Evolutionary conservation across 2,329 filamentous ascomycete species (phyloP).

Genomic region (Ophiocordyceps robertsii): DNA sequence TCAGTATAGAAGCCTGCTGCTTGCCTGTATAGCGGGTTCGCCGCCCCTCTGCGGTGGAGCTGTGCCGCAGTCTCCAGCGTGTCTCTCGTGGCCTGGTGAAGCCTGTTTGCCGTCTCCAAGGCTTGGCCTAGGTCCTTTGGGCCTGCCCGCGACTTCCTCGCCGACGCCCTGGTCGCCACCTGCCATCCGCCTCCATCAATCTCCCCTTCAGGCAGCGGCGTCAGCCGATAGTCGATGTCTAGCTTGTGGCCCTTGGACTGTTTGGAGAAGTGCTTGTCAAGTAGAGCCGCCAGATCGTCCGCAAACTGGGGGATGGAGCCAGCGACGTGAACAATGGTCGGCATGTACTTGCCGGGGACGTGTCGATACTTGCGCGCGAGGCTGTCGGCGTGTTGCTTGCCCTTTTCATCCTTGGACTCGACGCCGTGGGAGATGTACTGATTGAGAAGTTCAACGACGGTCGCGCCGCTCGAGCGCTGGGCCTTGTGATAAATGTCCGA

Average conservation of each 20-base stretch:
- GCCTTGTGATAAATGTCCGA: conserved; percentile 24
- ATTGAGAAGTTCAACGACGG: conserved; percentile 28
- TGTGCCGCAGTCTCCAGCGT: conserved; percentile 23
- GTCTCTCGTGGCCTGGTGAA: conserved; percentile 17
- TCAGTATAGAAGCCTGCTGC: conserved; percentile 67
- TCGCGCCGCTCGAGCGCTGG: conserved; percentile 22
- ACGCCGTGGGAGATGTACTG: conserved; percentile 26
- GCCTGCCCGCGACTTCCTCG: neutral
- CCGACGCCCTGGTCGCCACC: neutral
- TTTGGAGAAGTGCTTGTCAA: conserved; percentile 29
- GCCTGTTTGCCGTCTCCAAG: conserved; percentile 12
- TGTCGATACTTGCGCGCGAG: conserved; percentile 25
- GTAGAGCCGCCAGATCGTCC: conserved; percentile 25
- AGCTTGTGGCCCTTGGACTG: conserved; percentile 22
- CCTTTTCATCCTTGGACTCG: conserved; percentile 14
- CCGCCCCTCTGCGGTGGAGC: conserved; percentile 38
- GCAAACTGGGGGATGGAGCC: conserved; percentile 18
- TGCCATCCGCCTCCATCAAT: conserved; percentile 3
- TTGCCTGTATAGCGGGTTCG: conserved; percentile 59
- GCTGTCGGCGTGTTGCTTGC: conserved; percentile 16
- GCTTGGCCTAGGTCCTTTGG: conserved; percentile 13
- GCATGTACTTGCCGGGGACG: conserved; percentile 28
- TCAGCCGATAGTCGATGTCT: conserved; percentile 23
- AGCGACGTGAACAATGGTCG: conserved; percentile 27
- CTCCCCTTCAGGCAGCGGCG: conserved; percentile 15